Evolutionary conservation across 495 filamentous ascomycete species (phyloP), one percentile per base, ranked within the genome.

Genomic region (Entonaema liquescens): DNA sequence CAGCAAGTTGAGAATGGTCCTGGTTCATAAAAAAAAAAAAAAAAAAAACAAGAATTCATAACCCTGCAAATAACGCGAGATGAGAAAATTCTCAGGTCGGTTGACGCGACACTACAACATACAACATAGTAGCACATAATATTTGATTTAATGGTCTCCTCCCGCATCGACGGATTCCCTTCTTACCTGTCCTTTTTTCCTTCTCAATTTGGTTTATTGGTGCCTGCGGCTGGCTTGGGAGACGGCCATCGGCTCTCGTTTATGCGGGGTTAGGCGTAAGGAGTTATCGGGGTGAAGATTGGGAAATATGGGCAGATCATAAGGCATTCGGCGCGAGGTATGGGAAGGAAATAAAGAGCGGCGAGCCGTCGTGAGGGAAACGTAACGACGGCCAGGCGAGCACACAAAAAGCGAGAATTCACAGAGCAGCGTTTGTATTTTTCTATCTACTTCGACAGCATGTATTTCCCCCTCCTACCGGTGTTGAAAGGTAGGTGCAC

Each of bases 101-200:
- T 65, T 47, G 36, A 65, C 31, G 65, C 40, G 60, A 65, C 49
- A 29, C 49, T 55, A 64, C 58, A 56, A 67, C 63, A 72, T 72
- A 67, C 59, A 59, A 55, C 40, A 36, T 67, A 53, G 56, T 56
- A 53, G 56, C 26, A 73, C 71, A 73, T 73, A 73, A 73, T 73
- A 68, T 62, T 42, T 50, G 60, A 15, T 54, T 62, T 66, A 65
- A 70, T 66, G 66, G 62, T 70, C 57, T 70, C 23, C 54, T 66
- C 21, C 50, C 56, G 56, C 65, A 65, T 65, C 31, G 40, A 62
- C 31, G 61, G 38, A 26, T 72, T 72, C 42, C n/a, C 36, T 72
- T 72, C 70, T 58, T 57, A 49, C 56, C 58, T 73, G 62, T 70
- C 62, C 49, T 73, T 67, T 70, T 69, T 49, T 25, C 15, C n/a